These are phyloP conservation scores for Umbilicus rupestris DNA, from an alignment of 164 flowering plant genomes.

Conservation along the genomic window DNA sequence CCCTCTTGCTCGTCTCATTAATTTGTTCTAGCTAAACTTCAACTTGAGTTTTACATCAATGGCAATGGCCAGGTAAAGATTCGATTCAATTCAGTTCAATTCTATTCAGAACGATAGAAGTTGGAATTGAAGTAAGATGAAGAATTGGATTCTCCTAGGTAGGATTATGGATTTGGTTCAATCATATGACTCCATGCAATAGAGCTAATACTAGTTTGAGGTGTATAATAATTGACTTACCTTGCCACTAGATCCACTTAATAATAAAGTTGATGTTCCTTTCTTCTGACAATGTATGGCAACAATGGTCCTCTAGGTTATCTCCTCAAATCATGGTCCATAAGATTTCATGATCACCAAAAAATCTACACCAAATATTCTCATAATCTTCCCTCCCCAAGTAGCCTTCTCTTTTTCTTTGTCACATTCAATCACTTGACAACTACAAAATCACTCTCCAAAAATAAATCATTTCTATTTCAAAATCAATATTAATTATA, in stretches of 20 bases:
- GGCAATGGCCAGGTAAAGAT: background rate
- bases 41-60: background rate
- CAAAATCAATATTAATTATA: too few relatives aligned
- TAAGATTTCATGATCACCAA: constrained; percentile 6
- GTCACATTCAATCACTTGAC: constrained; percentile 7
- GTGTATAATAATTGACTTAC: background rate
- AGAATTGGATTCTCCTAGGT: background rate
- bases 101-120: background rate
- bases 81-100: background rate
- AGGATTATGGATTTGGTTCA: background rate
- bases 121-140: background rate
- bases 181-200: background rate
- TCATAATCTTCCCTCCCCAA: constrained; percentile 5
- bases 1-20: constrained; percentile 1
- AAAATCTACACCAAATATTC: constrained; percentile 6
- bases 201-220: background rate
- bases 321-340: constrained; percentile 7
- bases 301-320: constrained; percentile 1
- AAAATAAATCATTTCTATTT: too few relatives aligned
- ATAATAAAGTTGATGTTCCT: constrained; percentile 5
- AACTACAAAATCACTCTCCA: too few relatives aligned
- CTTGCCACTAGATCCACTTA: constrained; percentile 1
- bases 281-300: constrained; percentile 8
- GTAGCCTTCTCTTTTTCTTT: constrained; percentile 3
- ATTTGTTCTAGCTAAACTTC: background rate